Conservation (phyloP, 2,329 filamentous ascomycete genomes). For the Apiospora saccharicola region DNA sequence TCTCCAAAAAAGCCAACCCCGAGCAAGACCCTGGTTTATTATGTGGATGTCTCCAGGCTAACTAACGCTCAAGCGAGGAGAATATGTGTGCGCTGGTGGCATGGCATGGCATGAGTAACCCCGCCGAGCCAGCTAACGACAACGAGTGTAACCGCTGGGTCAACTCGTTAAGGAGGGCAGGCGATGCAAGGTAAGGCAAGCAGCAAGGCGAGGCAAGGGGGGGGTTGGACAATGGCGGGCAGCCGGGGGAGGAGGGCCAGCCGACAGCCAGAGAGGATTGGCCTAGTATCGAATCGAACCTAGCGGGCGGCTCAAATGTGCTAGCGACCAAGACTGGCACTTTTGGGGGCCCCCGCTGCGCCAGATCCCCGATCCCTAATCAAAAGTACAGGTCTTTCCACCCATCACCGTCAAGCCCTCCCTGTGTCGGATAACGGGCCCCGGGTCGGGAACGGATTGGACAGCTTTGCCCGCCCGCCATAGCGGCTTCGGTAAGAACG, state of each 20-base stretch:
- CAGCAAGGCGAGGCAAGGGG: constrained; percentile 5
- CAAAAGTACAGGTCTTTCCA: background rate
- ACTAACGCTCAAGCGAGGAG: background rate
- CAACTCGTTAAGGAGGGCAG: background rate
- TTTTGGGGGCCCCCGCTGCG: background rate
- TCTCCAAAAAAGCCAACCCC: background rate
- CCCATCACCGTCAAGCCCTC: constrained; percentile 14
- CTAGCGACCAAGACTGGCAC: background rate
- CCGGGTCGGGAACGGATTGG: constrained; percentile 10
- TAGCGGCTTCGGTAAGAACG: constrained; percentile 18
- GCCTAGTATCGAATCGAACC: background rate
- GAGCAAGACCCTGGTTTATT: constrained; percentile 10
- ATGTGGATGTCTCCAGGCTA: background rate
- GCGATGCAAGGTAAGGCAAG: background rate
- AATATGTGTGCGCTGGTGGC: constrained; percentile 1
- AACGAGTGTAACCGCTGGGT: constrained; percentile 9
- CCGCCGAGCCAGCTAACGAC: background rate
- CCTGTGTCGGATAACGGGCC: constrained; percentile 12
- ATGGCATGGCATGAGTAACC: background rate
- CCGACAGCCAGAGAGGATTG: background rate
- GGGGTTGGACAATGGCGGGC: background rate
- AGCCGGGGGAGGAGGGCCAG: background rate
- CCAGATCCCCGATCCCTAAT: constrained; percentile 1
- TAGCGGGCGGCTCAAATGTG: constrained; percentile 8
- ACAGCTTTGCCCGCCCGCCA: constrained; percentile 16